phyloP scores from a whole-genome alignment of 345 rosid species.

The Bretschneidera sinensis region DNA sequence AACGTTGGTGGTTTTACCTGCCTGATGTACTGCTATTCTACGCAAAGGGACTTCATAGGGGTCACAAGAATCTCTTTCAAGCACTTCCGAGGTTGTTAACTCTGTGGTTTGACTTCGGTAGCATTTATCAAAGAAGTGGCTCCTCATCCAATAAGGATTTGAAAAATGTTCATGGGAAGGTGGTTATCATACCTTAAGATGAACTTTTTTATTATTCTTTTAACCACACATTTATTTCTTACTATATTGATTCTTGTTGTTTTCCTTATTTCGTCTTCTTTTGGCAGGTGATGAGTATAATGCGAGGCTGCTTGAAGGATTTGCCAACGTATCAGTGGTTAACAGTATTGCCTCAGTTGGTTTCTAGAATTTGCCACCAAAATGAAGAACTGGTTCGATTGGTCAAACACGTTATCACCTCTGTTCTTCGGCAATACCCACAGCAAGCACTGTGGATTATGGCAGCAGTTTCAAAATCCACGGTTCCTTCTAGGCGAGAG shows the following conservation, averaged over 20 bases:
- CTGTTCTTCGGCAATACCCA: slow-evolving; percentile 86
- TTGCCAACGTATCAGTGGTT: slow-evolving; percentile 96
- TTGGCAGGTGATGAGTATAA: slow-evolving; percentile 73
- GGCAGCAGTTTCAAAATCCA: slow-evolving; percentile 97
- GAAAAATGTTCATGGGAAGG: slow-evolving; percentile 69
- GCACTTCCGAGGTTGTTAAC: slow-evolving; percentile 97
- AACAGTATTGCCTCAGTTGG: slow-evolving; percentile 88
- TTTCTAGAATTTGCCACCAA: slow-evolving; percentile 97
- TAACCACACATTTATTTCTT: background rate
- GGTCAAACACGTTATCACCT: slow-evolving; percentile 71
- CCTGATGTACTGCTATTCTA: slow-evolving; percentile 78
- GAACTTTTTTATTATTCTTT: slow-evolving; percentile 6
- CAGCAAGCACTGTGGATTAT: slow-evolving; percentile 93
- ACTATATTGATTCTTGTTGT: slow-evolving; percentile 7
- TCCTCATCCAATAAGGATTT: slow-evolving; percentile 57
- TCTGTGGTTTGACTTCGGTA: slow-evolving; percentile 95
- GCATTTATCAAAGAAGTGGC: slow-evolving; percentile 57
- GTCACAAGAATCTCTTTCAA: slow-evolving; percentile 92
- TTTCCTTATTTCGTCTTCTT: slow-evolving; percentile 2
- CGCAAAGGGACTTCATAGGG: slow-evolving; percentile 92
- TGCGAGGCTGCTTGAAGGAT: slow-evolving; percentile 95
- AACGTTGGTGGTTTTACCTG: slow-evolving; percentile 68
- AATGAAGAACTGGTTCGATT: slow-evolving; percentile 74
- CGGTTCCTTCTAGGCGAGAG: slow-evolving; percentile 86
- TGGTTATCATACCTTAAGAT: slow-evolving; percentile 19